Evolutionary conservation across 768 basidiomycete genomes (phyloP), one percentile per base, ranked within the genome.

Genomic region (Candolleomyces aberdarensis): DNA sequence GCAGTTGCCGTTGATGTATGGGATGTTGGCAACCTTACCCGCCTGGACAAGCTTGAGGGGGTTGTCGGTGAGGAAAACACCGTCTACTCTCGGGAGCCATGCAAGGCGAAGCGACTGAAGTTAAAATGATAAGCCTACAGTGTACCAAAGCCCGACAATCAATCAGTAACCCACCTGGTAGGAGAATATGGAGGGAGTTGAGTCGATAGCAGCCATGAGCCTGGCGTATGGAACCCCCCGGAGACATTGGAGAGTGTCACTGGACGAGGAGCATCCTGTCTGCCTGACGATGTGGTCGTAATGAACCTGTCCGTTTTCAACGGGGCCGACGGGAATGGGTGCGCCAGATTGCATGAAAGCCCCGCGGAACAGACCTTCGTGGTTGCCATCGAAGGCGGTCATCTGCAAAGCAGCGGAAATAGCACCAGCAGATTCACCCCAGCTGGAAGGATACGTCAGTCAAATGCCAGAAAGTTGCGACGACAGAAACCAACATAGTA

Each of bases 331-430:
- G 3, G 81, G 80, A 40, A 80, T 69, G 14, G 81, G 78, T 3
- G 76, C 73, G 1, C 82, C 82, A 6, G 78, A 81, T 62, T 83
- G 68, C 83, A 84, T 83, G 64, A 83, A 77, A 1, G 71, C 82
- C 0, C 72, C 82, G 1, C 79, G 77, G 72, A 82, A 85, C 5
- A 83, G 69, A 0, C 76, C 78, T 56, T 78, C 76, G 11, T 72
- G 69, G 60, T 82, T 70, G 3, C 82, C 83, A 11, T 70, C 72
- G 63, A 83, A 78, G 3, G 76, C 69, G 1, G 83, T 54, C 79
- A 84, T 81, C 3, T 86, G 84, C 13, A 83, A 63, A 7, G 78
- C 71, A 10, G 79, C 83, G 29, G 80, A 81, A 47, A 84, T 80
- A 0, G 85, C 85, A 13, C 86, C 86, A 0, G 76, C 75, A 56